Conservation (phyloP, 345 rosid species). For the Microcos paniculata region DNA sequence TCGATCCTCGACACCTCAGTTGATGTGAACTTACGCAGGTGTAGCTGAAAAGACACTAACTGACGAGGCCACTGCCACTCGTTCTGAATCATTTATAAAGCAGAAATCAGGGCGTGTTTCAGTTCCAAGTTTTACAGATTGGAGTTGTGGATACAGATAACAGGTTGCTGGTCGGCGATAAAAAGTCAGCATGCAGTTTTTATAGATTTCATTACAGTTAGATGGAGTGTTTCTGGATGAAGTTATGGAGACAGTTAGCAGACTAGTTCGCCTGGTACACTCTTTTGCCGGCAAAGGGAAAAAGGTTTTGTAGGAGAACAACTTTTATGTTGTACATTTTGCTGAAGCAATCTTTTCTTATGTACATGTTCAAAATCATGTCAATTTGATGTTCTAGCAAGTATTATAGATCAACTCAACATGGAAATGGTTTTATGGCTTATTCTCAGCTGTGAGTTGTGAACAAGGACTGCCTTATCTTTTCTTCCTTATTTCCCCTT, state of each 20-base stretch:
- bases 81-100: too few species aligned
- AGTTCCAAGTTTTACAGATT: too few species aligned
- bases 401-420: neutral
- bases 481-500: neutral
- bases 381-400: neutral
- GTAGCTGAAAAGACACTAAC: neutral
- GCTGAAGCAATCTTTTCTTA: neutral
- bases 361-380: neutral
- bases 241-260: neutral
- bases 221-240: neutral
- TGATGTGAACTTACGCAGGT: neutral
- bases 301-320: neutral
- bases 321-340: neutral
- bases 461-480: neutral
- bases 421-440: neutral
- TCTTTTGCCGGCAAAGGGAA: neutral
- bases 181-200: neutral
- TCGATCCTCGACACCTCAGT: neutral
- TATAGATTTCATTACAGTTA: neutral
- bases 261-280: neutral
- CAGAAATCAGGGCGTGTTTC: too few species aligned
- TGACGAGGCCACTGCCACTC: neutral
- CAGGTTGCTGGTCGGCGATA: neutral
- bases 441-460: neutral
- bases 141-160: too few species aligned